These are phyloP conservation scores for Boletus reticuloceps DNA, from an alignment of 768 basidiomycete genomes.

Conservation along the genomic window DNA sequence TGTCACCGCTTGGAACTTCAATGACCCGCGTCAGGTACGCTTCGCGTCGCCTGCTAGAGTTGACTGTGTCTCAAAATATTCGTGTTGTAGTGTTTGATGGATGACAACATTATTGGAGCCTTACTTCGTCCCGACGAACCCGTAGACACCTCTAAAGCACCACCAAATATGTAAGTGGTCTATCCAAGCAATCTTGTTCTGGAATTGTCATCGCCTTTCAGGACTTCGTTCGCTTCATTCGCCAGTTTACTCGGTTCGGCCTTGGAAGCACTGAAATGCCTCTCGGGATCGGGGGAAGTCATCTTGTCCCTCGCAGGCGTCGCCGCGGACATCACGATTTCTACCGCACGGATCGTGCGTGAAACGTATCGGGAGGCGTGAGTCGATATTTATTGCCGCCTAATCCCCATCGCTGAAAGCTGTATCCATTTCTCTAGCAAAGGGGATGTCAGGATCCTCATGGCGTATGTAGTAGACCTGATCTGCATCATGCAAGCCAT, in stretches of 20 bases:
- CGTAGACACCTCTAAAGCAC: neutral
- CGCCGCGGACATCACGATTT: neutral
- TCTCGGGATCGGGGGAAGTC: neutral
- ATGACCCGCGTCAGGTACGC: conserved; percentile 9
- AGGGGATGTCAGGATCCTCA: conserved; percentile 9
- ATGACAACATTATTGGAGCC: neutral
- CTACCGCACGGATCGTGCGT: neutral
- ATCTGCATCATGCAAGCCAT: conserved; percentile 15
- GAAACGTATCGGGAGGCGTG: conserved; percentile 5
- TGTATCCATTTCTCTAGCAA: neutral
- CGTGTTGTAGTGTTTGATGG: conserved; percentile 2
- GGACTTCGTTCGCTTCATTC: neutral
- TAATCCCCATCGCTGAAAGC: neutral
- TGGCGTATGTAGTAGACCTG: conserved; percentile 11
- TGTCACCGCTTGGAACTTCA: conserved; percentile 9
- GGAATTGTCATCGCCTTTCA: neutral
- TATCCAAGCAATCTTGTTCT: too few relatives aligned
- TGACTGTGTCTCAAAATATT: neutral
- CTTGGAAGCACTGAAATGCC: neutral
- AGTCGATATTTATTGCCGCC: neutral
- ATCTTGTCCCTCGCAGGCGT: neutral
- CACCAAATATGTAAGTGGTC: neutral
- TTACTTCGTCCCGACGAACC: conserved; percentile 5
- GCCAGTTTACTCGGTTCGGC: neutral
- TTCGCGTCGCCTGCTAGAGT: neutral